These are phyloP conservation scores for Epichloe amarillans DNA, from an alignment of 2,329 filamentous ascomycete genomes.

Conservation along the genomic window DNA sequence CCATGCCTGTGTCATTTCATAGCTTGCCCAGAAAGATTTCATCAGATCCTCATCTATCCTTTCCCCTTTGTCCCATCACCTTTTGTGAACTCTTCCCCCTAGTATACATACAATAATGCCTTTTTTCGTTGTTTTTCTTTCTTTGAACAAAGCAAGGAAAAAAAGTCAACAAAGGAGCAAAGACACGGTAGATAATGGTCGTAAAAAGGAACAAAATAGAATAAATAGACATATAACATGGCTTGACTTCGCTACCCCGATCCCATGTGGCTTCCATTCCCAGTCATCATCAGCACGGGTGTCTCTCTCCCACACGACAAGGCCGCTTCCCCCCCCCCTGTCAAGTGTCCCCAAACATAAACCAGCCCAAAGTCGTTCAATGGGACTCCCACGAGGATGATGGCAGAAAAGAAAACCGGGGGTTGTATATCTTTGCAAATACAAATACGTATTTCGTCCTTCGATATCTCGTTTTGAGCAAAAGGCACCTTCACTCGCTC, in stretches of 20 bases:
- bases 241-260: background rate
- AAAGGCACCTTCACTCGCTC: conserved; percentile 4
- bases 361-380: conserved; percentile 1
- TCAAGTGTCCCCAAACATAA: conserved; percentile 5
- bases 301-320: conserved; percentile 1
- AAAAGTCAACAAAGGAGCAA: background rate
- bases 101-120: conserved; percentile 1
- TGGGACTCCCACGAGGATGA: background rate
- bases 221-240: background rate
- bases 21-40: background rate
- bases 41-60: background rate
- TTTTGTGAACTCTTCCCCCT: background rate
- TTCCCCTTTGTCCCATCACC: background rate
- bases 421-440: background rate
- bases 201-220: background rate
- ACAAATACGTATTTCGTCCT: background rate
- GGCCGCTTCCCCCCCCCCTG: background rate
- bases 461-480: background rate
- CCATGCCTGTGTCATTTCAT: background rate
- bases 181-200: background rate
- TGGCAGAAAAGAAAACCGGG: background rate
- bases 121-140: background rate
- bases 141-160: too few relatives aligned
- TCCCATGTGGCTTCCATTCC: background rate
- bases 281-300: background rate